Conservation (phyloP, 805 yeast genomes). For the Metschnikowia henanensis region DNA sequence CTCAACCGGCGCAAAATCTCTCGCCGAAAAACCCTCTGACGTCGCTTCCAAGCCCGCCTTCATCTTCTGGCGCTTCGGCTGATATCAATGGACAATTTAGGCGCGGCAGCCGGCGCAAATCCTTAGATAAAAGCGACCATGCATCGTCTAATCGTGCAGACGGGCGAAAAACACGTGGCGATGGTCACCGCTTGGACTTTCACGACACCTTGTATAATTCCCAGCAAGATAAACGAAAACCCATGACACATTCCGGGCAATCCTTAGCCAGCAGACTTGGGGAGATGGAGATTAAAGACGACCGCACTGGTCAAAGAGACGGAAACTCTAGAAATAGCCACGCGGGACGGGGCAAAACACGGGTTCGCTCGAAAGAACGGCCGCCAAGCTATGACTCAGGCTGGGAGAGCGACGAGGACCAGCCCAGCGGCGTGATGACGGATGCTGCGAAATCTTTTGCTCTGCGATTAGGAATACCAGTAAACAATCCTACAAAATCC, state of each 20-base stretch:
- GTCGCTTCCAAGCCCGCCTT: conserved; percentile 7
- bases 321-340: conserved; percentile 4
- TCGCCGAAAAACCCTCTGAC: neutral
- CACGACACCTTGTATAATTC: neutral
- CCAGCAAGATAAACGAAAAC: neutral
- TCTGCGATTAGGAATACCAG: conserved; percentile 24
- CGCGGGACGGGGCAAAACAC: conserved; percentile 6
- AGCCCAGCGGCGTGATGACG: conserved; percentile 18
- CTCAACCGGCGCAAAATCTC: neutral
- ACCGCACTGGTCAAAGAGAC: neutral
- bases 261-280: conserved; percentile 3
- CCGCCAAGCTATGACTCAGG: neutral
- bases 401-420: conserved; percentile 4
- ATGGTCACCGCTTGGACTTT: neutral
- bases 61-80: conserved; percentile 4
- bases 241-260: neutral
- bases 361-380: neutral
- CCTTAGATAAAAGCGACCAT: conserved; percentile 1
- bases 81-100: neutral
- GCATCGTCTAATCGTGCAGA: neutral
- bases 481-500: neutral
- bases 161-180: neutral
- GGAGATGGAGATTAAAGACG: neutral
- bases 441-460: conserved; percentile 35
- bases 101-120: neutral